Evolutionary conservation across 345 rosid species (phyloP).

Genomic region (Abelmoschus esculentus): DNA sequence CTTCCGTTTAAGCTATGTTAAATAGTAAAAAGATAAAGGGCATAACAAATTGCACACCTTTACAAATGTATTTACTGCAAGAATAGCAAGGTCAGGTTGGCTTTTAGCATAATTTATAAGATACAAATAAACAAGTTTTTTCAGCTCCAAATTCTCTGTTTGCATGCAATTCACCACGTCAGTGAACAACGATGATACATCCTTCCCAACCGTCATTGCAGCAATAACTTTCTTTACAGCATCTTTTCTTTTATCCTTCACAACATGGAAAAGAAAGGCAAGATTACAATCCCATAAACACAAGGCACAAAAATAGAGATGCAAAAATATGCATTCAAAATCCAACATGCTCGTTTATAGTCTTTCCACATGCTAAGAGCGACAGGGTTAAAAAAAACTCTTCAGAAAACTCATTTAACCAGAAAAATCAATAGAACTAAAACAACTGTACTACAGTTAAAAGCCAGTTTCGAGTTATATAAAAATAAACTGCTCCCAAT

Average conservation of each 20-base stretch:
- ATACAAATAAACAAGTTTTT: slow-evolving; percentile 93
- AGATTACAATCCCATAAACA: neutral
- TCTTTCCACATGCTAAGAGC: neutral
- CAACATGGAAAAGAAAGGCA: slow-evolving; percentile 10
- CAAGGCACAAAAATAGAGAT: neutral
- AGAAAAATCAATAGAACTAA: neutral
- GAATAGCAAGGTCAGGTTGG: slow-evolving; percentile 98
- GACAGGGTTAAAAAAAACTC: neutral
- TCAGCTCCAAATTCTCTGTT: slow-evolving; percentile 97
- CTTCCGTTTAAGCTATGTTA: neutral
- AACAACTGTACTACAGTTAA: neutral
- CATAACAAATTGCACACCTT: slow-evolving; percentile 45
- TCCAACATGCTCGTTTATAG: neutral
- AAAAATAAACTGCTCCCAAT: neutral
- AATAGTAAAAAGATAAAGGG: slow-evolving; percentile 26
- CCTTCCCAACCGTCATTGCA: slow-evolving; percentile 98
- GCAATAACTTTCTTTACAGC: slow-evolving; percentile 99
- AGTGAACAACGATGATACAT: slow-evolving; percentile 90
- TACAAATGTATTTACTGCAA: slow-evolving; percentile 97
- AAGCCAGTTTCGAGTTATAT: slow-evolving; percentile 9
- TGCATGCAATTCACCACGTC: slow-evolving; percentile 99
- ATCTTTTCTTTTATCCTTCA: slow-evolving; percentile 98
- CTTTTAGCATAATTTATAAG: slow-evolving; percentile 97
- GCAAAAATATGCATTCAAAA: neutral
- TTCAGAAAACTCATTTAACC: neutral